Evolutionary conservation across 2,329 filamentous ascomycete genomes (phyloP).

Genomic region (Conoideocrella luteorostrata): DNA sequence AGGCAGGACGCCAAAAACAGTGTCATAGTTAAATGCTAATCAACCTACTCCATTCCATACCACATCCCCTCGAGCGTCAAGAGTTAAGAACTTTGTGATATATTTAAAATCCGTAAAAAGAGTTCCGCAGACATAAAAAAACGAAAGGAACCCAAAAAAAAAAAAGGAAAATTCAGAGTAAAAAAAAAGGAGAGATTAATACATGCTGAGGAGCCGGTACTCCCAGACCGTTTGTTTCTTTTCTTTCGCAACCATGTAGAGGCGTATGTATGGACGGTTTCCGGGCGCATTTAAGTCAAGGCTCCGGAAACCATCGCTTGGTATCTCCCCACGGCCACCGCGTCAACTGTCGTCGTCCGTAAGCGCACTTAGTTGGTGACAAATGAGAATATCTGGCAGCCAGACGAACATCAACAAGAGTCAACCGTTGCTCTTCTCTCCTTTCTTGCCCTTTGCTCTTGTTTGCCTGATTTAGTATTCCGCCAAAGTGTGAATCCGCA

Average conservation of each 20-base stretch:
- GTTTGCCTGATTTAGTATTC: slow-evolving; percentile 1
- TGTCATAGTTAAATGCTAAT: too few relatives aligned
- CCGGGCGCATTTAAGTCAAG: too few relatives aligned
- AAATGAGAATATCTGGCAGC: too few relatives aligned
- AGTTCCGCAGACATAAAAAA: slow-evolving; percentile 1
- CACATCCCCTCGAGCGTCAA: background rate
- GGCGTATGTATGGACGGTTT: background rate
- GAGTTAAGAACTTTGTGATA: background rate
- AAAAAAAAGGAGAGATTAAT: slow-evolving; percentile 40
- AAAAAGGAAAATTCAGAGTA: slow-evolving; percentile 18
- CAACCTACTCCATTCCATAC: background rate
- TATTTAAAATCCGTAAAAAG: background rate
- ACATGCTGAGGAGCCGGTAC: slow-evolving; percentile 37
- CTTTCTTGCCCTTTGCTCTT: background rate
- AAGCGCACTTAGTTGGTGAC: too few relatives aligned
- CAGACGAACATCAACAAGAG: background rate
- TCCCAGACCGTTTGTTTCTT: slow-evolving; percentile 19
- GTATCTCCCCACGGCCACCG: background rate
- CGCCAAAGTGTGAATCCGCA: background rate
- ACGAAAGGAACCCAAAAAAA: slow-evolving; percentile 16
- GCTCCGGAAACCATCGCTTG: background rate
- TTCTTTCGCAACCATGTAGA: slow-evolving; percentile 9
- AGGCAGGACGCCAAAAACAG: too few relatives aligned
- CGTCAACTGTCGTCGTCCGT: background rate
- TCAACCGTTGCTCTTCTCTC: background rate